These are phyloP conservation scores for Cladophialophora psammophila DNA, from an alignment of 2,329 filamentous ascomycete genomes.

Conservation along the genomic window DNA sequence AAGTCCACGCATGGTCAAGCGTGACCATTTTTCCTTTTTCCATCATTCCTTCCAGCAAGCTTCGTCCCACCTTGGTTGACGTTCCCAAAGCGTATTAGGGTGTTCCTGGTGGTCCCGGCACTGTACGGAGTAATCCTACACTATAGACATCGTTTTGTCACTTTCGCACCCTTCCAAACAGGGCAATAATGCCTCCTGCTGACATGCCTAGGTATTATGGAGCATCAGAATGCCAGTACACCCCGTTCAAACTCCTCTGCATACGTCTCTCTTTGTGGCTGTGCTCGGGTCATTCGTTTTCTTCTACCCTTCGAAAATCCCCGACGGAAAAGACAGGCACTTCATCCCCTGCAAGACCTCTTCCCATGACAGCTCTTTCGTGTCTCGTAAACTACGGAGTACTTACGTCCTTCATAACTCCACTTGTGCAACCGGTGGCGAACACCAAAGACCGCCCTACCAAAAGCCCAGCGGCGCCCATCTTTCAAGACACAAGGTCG, in stretches of 20 bases:
- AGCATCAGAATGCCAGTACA: not conserved
- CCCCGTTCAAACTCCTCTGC: not conserved
- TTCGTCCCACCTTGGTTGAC: not conserved
- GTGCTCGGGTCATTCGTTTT: not conserved
- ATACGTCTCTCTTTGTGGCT: conserved; percentile 1
- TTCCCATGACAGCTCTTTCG: not conserved
- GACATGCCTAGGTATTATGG: not conserved
- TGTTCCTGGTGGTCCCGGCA: too few relatives aligned
- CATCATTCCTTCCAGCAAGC: not conserved
- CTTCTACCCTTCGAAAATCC: not conserved
- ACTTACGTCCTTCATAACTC: not conserved
- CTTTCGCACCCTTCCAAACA: not conserved
- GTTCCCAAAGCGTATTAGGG: not conserved
- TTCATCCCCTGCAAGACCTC: not conserved
- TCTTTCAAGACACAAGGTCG: not conserved
- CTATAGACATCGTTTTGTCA: not conserved
- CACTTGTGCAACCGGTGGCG: not conserved
- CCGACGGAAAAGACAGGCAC: not conserved
- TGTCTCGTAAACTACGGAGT: not conserved
- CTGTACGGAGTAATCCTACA: not conserved
- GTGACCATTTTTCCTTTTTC: not conserved
- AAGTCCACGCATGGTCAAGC: not conserved
- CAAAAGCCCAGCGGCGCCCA: not conserved
- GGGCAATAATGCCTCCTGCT: not conserved
- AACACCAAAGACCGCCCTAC: not conserved